Evolutionary conservation across 306 rosid species (phyloP).

Genomic region (Astragalus glycyphyllos): DNA sequence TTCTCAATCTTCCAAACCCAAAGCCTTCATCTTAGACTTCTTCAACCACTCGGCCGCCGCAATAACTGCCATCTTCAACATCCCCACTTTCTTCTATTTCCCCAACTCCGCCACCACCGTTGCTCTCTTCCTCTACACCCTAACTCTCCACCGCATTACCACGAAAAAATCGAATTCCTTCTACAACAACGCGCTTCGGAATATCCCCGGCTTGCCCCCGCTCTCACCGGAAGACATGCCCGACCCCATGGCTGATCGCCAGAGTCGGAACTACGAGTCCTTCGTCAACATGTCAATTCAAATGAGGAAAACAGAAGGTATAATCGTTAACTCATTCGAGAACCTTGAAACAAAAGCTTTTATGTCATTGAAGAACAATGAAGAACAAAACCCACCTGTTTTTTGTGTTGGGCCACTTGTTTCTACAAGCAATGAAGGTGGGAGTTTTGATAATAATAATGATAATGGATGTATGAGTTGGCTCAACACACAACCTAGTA

Average conservation of each 20-base stretch:
- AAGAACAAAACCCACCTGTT: conserved; percentile 32
- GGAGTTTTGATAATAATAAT: not conserved
- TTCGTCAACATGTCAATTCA: conserved; percentile 23
- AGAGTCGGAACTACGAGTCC: conserved; percentile 38
- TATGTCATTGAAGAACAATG: conserved; percentile 48
- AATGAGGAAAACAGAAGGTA: conserved; percentile 39
- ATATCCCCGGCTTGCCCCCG: conserved; percentile 44
- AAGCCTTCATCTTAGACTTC: conserved; percentile 57
- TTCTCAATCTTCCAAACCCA: conserved; percentile 5
- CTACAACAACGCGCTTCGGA: not conserved
- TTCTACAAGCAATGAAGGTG: not conserved
- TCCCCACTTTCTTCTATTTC: conserved; percentile 51
- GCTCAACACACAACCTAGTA: conserved; percentile 55
- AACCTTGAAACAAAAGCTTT: conserved; percentile 41
- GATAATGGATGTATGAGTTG: conserved; percentile 47
- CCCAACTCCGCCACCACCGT: conserved; percentile 45
- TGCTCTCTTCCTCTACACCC: conserved; percentile 7
- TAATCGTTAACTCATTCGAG: conserved; percentile 52
- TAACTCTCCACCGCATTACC: conserved; percentile 33
- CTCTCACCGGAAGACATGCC: conserved; percentile 36
- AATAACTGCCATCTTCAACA: conserved; percentile 32
- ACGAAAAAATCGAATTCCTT: conserved; percentile 26
- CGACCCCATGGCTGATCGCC: conserved; percentile 38
- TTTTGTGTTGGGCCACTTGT: conserved; percentile 53
- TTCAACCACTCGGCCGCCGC: conserved; percentile 43